Evolutionary conservation across 176 grass and related monocot genomes (phyloP), one percentile per base, ranked within the genome.

Genomic region (Carex littledalei): DNA sequence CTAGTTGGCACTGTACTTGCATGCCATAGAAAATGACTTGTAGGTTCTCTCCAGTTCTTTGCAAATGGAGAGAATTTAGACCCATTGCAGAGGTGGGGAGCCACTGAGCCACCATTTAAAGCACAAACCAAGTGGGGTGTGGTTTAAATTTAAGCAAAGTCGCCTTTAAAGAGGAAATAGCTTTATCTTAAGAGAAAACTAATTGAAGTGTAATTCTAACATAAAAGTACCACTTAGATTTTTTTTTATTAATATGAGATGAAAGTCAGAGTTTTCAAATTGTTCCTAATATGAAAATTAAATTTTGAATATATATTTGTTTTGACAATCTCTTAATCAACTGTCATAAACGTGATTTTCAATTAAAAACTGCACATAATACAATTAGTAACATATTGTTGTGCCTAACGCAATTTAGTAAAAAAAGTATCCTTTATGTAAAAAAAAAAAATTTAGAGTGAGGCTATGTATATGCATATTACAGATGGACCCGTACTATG

Each of bases 111-210:
- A 54, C 76, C 24, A 34, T 79, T 79, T 32, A 81, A 63, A 81
- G 79, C 59, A 82, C 60, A 81, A 26, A 81, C 10, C 79, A 45
- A 63, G 18, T 18, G 20, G 79, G 4, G 34, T 34, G 41, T 37
- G 68, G 68, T 73, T 73, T 50, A 10, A 70, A 8, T 70, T 81
- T 50, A 81, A 81, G 35, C 32, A 81, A 77, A 82, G 59, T 65
- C 11, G 4, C 56, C 20, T 82, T 82, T 82, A 34, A 57, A 32
- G 26, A 57, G 49, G 50, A 78, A 32, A 6, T 78, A 65, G 35
- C 17, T 50, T 64, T 82, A 65, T 82, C 34, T 82, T 43, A 65
- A 43, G 35, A 78, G 49, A 31, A 65, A 82, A 50, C 47, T 49
- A 50, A 65, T 49, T 82, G n/a, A 79, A 18, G 58, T 65, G 79